Evolutionary conservation across 352 stramenopile species (phyloP).

Genomic region (Globisporangium lucens): DNA sequence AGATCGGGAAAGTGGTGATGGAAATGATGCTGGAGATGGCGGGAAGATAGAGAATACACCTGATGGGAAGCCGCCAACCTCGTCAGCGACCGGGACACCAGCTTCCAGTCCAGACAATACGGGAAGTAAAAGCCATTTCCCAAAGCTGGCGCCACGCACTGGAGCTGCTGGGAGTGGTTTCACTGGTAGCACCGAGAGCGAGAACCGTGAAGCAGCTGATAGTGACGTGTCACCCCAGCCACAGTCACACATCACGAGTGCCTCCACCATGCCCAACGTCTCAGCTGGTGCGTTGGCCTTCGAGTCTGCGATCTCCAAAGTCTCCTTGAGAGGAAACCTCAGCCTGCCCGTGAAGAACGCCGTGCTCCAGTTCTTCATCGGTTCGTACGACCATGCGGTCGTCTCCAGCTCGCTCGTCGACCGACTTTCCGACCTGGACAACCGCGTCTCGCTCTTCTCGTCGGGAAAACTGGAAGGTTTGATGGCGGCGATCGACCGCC

Average conservation of each 20-base stretch:
- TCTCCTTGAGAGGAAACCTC: neutral
- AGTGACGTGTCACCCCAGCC: neutral
- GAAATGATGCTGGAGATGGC: neutral
- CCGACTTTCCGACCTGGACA: neutral
- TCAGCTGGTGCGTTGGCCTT: neutral
- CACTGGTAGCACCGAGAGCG: neutral
- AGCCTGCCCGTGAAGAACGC: neutral
- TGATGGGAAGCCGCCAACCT: neutral
- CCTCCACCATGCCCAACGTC: neutral
- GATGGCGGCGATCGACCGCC: constrained; percentile 1
- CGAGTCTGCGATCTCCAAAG: constrained; percentile 5
- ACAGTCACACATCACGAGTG: neutral
- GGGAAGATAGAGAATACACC: neutral
- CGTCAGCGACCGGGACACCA: neutral
- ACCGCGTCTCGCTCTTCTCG: neutral
- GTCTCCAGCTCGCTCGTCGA: neutral
- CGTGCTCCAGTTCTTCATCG: neutral
- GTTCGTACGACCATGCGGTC: neutral
- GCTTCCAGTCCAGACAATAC: neutral
- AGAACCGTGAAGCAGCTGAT: neutral
- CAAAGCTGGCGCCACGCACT: neutral
- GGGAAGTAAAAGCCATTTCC: constrained; percentile 2
- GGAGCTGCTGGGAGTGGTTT: neutral
- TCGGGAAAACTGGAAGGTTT: neutral
- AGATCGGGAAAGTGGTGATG: neutral